Base-by-base conservation (phyloP, 192 early-diverging fungal species). In the Mortierella claussenii region DNA sequence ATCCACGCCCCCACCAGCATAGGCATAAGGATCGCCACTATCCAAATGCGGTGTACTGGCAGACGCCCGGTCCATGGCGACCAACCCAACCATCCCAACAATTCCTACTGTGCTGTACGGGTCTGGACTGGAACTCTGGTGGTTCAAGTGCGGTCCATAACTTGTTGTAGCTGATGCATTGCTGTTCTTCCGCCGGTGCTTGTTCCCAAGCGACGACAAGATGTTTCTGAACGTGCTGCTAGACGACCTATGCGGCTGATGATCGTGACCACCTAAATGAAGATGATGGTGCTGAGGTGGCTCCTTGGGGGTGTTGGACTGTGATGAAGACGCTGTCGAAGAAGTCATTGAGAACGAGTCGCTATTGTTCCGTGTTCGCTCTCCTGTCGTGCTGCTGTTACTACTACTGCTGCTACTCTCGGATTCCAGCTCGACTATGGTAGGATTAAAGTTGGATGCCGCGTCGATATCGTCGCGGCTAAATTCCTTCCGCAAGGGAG, bases 401-500 rank as follows among this genome's bases (percentile, higher is more conserved):
- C 8, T 40, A 7, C 8, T 10, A 13, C 8, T 40, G 37, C 13
- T 40, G 13, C 13, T 13, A 10, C 8, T 40, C 13, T 7, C 7
- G 13, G 37, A 40, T n/a, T n/a, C n/a, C n/a, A n/a, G n/a, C n/a
- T n/a, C n/a, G 37, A 40, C 37, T 10, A 40, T 13, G 37, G 13
- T 40, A 13, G 37, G 13, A 13, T 13, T 40, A 13, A 40, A 40
- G 13, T 40, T 13, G 8, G 37, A 40, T 13, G 7, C 37, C 4
- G 36, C 15, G 17, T 4, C 2, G 6, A 54, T 46, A 12, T 63
- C 59, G 6, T 55, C 44, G 2, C 36, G 33, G 3, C 32, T 30
- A 34, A 71, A 71, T 43, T 71, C 46, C 24, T 30, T 62, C 11
- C 69, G 69, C 4, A 71, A 30, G 15, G 69, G 69, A 2, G 69